Base-by-base conservation (phyloP, 1,284 basidiomycete species). In the Heterobasidion parviporum region DNA sequence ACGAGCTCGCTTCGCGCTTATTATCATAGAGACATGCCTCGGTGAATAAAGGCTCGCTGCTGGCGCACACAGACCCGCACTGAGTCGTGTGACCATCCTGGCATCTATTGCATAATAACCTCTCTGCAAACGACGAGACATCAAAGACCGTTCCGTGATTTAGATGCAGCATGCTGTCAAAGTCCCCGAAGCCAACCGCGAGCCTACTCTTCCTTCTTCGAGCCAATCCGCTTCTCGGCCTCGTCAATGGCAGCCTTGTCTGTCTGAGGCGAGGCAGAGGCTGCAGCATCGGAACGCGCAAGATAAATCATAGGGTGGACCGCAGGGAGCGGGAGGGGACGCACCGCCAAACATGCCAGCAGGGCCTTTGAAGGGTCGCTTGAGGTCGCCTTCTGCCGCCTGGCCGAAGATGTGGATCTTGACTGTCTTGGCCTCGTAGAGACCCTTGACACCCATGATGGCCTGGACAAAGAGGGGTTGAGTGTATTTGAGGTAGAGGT, bases 381-480 rank as follows among this genome's bases (percentile, higher is more conserved):
- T 86, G 60, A 98, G 79, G 63, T 95, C 92, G 44, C 93, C 95
- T 43, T 87, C 87, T 1, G 94, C 85, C 34, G 81, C 74, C 68
- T 87, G 80, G 52, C 88, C 88, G 38, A 91, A 72, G 57, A 96
- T 55, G 74, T 94, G 84, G 59, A 96, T 85, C 50, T 83, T 77
- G 61, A 94, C 82, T 15, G 82, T 79, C 70, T 93, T 94, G 58
- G 90, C 85, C 66, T 96, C 94, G 69, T 89, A 91, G 48, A 94
- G 71, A 50, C 79, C 80, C 76, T 97, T 96, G 66, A 96, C 60
- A 18, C 89, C 91, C 91, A 95, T 94, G 63, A 96, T 79, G 35
- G 81, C 81, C 70, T 96, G 93, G 60, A 96, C 87, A 75, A 96
- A 95, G 60, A 95, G 80, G 9, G 93, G 94, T 67, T 94, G 93